Evolutionary conservation across 345 rosid genomes (phyloP).

Genomic region (Gynandropsis gynandra): DNA sequence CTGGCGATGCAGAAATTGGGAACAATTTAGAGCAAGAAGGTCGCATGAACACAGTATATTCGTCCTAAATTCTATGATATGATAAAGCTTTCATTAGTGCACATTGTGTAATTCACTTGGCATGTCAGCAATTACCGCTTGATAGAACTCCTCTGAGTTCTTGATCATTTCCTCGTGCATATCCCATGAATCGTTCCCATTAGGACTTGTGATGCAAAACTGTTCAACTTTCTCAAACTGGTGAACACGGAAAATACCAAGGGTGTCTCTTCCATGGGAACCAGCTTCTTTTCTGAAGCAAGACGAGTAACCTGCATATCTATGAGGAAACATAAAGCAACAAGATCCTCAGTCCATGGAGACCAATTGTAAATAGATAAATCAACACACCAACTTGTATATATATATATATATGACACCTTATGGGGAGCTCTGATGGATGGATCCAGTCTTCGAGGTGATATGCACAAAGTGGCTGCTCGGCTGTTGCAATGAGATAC

Average conservation of each 20-base stretch:
- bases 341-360: not conserved
- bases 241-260: conserved; percentile 97
- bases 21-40: no score
- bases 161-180: conserved; percentile 94
- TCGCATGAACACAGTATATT: no score
- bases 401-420: conserved; percentile 29
- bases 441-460: conserved; percentile 94
- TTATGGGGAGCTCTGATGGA: conserved; percentile 71
- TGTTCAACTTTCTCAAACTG: conserved; percentile 98
- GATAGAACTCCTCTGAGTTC: conserved; percentile 83
- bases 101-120: no score
- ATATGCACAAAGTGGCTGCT: conserved; percentile 90
- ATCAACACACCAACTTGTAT: not conserved
- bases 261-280: conserved; percentile 89
- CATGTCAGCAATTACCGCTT: conserved; percentile 34
- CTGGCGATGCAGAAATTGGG: no score
- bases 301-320: conserved; percentile 93
- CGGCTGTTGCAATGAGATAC: conserved; percentile 94
- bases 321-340: conserved; percentile 11
- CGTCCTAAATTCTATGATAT: no score
- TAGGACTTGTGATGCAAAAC: conserved; percentile 85
- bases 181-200: conserved; percentile 74
- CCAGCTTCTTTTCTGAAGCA: conserved; percentile 99
- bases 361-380: not conserved
- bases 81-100: no score